A percentile compares a stretch with the other conserved stretches of the same genome.
These are phyloP conservation scores for Scopulariopsis brevicaulis DNA, from an alignment of 2,329 filamentous ascomycete species.

Conservation along the genomic window DNA sequence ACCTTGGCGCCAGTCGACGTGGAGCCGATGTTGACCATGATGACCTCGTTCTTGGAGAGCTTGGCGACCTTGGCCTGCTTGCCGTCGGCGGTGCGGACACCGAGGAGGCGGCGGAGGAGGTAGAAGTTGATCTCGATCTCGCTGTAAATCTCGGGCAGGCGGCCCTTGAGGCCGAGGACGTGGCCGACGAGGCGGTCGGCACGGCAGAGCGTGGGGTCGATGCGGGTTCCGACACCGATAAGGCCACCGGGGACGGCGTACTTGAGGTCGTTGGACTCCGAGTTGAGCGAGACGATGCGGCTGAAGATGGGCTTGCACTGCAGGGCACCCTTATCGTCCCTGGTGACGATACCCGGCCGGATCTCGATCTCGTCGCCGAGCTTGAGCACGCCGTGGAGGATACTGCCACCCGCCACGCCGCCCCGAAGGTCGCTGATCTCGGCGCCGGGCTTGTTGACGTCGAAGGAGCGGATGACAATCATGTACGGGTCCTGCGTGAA, in stretches of 20 bases:
- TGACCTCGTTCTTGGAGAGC: constrained; percentile 93
- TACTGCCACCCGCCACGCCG: constrained; percentile 94
- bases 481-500: constrained; percentile 91
- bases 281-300: constrained; percentile 87
- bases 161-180: constrained; percentile 89
- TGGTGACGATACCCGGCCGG: constrained; percentile 92
- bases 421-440: constrained; percentile 98
- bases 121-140: constrained; percentile 99
- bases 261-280: constrained; percentile 96
- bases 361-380: constrained; percentile 98
- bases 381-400: constrained; percentile 93
- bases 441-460: constrained; percentile 98
- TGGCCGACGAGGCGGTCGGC: constrained; percentile 98
- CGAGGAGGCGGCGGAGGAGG: constrained; percentile 82
- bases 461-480: constrained; percentile 98
- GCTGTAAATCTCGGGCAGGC: constrained; percentile 91
- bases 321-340: constrained; percentile 85
- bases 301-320: constrained; percentile 97
- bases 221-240: constrained; percentile 94
- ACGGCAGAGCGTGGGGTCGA: constrained; percentile 95
- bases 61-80: constrained; percentile 99
- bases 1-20: constrained; percentile 97
- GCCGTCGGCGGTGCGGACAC: constrained; percentile 94
- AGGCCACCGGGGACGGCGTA: constrained; percentile 96
- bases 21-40: constrained; percentile 99